Evolutionary conservation across 2,329 filamentous ascomycete species (phyloP).

Genomic region (Colletotrichum somersetense): DNA sequence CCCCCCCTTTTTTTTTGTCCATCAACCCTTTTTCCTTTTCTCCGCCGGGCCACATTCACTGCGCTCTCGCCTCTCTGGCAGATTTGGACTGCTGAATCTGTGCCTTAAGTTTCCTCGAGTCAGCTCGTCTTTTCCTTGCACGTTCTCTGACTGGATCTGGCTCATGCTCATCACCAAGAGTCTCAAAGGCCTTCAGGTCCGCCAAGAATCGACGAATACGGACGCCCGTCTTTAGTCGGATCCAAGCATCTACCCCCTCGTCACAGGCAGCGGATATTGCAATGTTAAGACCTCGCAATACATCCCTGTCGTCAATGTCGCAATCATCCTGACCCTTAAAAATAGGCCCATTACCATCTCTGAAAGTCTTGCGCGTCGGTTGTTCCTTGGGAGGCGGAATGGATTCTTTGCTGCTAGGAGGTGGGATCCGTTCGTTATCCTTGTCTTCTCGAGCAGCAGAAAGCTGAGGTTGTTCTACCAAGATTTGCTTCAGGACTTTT

Average conservation of each 20-base stretch:
- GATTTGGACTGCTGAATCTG: constrained; percentile 50
- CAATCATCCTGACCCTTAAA: constrained; percentile 52
- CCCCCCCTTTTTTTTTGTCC: not conserved
- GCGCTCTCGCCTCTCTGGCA: constrained; percentile 20
- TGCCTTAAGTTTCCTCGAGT: constrained; percentile 53
- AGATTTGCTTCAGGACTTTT: not conserved
- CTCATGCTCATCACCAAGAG: constrained; percentile 52
- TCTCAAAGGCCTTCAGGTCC: constrained; percentile 65
- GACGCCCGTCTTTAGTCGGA: constrained; percentile 64
- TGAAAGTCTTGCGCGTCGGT: constrained; percentile 9
- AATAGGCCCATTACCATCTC: constrained; percentile 39
- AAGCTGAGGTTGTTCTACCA: not conserved
- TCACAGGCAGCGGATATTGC: constrained; percentile 69
- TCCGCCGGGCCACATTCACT: not conserved
- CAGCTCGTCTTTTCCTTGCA: constrained; percentile 47
- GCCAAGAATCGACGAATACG: constrained; percentile 67
- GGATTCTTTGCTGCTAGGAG: not conserved
- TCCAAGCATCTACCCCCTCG: constrained; percentile 64
- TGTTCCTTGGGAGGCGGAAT: not conserved
- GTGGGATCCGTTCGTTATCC: not conserved
- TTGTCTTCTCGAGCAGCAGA: not conserved
- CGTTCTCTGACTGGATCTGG: constrained; percentile 46
- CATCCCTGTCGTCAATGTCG: constrained; percentile 62
- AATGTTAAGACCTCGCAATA: constrained; percentile 67
- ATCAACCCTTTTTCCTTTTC: not conserved